A percentile compares a stretch with the other conserved stretches of the same genome.
Conservation (phyloP, 2,329 filamentous ascomycete genomes). For the Fusarium nodosum region DNA sequence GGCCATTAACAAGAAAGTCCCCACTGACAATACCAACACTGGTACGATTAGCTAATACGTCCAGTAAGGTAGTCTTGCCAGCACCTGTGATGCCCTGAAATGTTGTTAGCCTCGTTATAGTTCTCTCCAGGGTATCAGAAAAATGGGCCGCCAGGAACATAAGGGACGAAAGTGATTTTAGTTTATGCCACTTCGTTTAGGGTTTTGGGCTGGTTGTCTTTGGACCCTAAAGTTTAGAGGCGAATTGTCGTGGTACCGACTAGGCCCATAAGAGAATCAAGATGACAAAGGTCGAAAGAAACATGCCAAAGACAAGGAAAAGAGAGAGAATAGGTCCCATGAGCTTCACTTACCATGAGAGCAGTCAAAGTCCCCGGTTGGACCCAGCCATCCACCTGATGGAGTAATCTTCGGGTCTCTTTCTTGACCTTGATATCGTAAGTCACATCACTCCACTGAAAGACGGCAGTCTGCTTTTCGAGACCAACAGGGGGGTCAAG, state of each 20-base stretch:
- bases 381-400: conserved; percentile 89
- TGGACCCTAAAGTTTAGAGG: no score
- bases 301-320: no score
- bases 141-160: no score
- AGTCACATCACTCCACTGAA: conserved; percentile 85
- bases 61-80: conserved; percentile 87
- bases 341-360: conserved; percentile 70
- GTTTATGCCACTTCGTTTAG: no score
- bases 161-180: no score
- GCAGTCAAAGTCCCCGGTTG: conserved; percentile 89
- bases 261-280: no score
- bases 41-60: conserved; percentile 83
- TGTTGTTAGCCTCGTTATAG: neutral
- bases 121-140: no score
- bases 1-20: conserved; percentile 75
- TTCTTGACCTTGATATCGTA: conserved; percentile 80
- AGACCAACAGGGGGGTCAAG: conserved; percentile 34
- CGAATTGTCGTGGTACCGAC: no score
- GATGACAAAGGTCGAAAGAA: no score
- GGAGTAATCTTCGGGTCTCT: conserved; percentile 77
- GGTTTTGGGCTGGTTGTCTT: no score
- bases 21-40: conserved; percentile 88
- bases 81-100: conserved; percentile 75
- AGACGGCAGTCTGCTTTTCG: conserved; percentile 74
- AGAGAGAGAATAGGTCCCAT: no score